Percentiles rank a stretch among this genome's conserved stretches.
Conservation (phyloP, 2,329 filamentous ascomycete species). For the Coniosporium tulheliwenetii region DNA sequence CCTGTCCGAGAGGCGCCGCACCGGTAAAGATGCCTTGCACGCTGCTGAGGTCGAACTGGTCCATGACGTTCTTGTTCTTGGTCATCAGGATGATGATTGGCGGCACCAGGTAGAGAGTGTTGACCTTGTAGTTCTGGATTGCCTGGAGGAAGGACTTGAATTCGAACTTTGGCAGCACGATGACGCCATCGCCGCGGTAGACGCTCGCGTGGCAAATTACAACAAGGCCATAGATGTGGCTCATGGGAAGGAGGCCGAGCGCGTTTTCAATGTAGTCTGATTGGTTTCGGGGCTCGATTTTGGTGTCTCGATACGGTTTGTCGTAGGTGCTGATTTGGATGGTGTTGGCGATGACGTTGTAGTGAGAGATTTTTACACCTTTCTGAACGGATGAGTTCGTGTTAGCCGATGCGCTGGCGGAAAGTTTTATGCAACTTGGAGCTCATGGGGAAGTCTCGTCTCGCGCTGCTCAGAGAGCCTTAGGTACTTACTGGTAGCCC, state of each 20-base stretch:
- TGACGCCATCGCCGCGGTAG: conserved; percentile 57
- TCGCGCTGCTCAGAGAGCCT: too few species aligned
- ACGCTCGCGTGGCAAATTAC: conserved; percentile 50
- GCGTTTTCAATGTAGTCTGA: conserved; percentile 33
- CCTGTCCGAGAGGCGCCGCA: conserved; percentile 61
- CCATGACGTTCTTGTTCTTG: conserved; percentile 43
- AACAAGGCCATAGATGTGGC: conserved; percentile 67
- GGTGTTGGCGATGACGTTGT: conserved; percentile 63
- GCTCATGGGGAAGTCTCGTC: too few species aligned
- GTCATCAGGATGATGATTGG: conserved; percentile 68
- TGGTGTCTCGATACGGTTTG: conserved; percentile 23
- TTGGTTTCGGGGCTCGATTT: conserved; percentile 22
- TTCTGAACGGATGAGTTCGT: conserved; percentile 32
- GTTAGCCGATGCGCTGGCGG: not conserved
- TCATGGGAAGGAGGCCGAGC: conserved; percentile 62
- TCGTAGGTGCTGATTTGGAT: conserved; percentile 45
- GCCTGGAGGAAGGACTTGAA: conserved; percentile 46
- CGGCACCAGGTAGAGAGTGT: conserved; percentile 55
- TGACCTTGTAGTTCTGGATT: conserved; percentile 55
- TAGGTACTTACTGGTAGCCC: conserved; percentile 49
- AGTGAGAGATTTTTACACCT: conserved; percentile 71
- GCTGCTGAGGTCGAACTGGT: conserved; percentile 56
- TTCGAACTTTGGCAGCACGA: conserved; percentile 65
- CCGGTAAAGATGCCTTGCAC: conserved; percentile 54
- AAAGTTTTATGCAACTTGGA: too few species aligned